Conservation (phyloP, 768 basidiomycete genomes). For the Xerocomus spinulosus region DNA sequence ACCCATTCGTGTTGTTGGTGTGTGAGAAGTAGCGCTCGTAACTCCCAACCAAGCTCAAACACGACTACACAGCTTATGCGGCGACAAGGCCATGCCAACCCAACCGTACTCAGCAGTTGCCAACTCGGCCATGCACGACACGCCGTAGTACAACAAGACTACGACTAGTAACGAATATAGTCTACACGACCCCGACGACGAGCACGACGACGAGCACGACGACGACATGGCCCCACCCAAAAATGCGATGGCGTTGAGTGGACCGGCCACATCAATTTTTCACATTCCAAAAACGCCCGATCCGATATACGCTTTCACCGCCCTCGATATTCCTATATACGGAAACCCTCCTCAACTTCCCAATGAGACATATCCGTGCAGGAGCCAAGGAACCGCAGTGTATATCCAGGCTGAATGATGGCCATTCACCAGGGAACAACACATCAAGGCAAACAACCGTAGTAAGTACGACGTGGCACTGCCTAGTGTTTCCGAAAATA, state of each 20-base stretch:
- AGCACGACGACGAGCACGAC: not conserved
- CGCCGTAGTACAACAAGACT: not conserved
- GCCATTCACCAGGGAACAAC: too few relatives aligned
- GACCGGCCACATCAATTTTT: slow-evolving; percentile 18
- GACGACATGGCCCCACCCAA: not conserved
- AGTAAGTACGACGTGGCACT: too few relatives aligned
- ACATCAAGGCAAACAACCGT: too few relatives aligned
- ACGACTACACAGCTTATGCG: slow-evolving; percentile 28
- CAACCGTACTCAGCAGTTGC: not conserved
- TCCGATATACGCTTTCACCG: slow-evolving; percentile 8
- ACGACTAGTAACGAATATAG: not conserved
- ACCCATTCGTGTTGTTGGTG: slow-evolving; percentile 27
- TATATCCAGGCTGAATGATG: too few relatives aligned
- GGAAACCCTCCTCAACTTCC: slow-evolving; percentile 12
- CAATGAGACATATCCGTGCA: too few relatives aligned
- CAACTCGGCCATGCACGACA: slow-evolving; percentile 9
- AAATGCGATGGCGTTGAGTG: slow-evolving; percentile 22
- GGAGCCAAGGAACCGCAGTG: too few relatives aligned
- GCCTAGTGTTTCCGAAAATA: too few relatives aligned
- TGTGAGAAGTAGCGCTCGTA: slow-evolving; percentile 29
- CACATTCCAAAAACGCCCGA: slow-evolving; percentile 20
- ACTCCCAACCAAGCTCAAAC: slow-evolving; percentile 32
- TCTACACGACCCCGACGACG: not conserved
- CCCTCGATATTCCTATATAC: slow-evolving; percentile 21
- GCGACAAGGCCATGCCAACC: slow-evolving; percentile 2